Percentiles rank a stretch among this genome's conserved stretches.
These are phyloP conservation scores for Ailanthus altissimus DNA, from an alignment of 345 rosid species.

Conservation along the genomic window DNA sequence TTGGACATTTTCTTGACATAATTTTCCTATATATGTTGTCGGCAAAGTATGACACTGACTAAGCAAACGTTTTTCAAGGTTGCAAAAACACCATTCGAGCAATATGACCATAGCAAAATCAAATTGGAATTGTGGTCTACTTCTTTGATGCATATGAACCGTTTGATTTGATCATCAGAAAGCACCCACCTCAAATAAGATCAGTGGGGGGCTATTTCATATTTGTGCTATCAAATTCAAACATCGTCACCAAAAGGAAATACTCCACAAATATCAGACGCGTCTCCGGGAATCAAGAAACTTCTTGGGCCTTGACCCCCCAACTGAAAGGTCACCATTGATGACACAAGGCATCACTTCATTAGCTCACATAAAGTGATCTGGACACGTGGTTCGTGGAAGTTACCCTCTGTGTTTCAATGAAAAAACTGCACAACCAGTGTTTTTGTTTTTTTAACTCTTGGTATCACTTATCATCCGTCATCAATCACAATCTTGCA, in stretches of 20 bases:
- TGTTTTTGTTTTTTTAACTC: not conserved
- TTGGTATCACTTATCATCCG: not conserved
- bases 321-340: not conserved
- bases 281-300: conserved; percentile 34
- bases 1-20: too few relatives aligned
- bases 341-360: conserved; percentile 23
- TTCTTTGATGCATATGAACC: not conserved
- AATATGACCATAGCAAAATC: not conserved
- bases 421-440: conserved; percentile 15
- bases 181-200: not conserved
- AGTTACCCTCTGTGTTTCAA: not conserved
- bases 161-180: not conserved
- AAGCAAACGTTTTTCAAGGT: too few relatives aligned
- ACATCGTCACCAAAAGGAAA: not conserved
- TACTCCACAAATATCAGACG: conserved; percentile 15
- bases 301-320: conserved; percentile 24
- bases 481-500: not conserved
- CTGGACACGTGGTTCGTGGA: conserved; percentile 29
- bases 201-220: too few relatives aligned
- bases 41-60: too few relatives aligned
- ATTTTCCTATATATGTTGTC: too few relatives aligned
- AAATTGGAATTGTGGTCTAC: not conserved
- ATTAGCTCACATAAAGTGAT: not conserved
- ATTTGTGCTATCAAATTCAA: too few relatives aligned
- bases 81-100: too few relatives aligned